Evolutionary conservation across 257 asterid species (phyloP), one percentile per base, ranked within the genome.

Genomic region (Solanum habrochaites): DNA sequence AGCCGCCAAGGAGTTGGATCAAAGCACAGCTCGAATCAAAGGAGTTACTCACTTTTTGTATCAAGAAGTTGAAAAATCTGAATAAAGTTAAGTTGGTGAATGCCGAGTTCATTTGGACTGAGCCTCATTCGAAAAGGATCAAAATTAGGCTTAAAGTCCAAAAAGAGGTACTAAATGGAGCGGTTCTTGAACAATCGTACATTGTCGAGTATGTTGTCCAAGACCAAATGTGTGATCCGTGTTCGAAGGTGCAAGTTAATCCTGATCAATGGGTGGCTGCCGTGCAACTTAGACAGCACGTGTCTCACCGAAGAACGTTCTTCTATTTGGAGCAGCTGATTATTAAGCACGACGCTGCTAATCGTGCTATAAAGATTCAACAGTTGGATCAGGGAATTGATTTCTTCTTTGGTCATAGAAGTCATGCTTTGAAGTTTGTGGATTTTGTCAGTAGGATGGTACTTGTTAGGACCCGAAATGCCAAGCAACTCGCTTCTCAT

Each of bases 221-320:
- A 73, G 94, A 90, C 64, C 94, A 92, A 86, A 82, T 93, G 92
- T 93, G 95, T 49, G 94, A 92, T 64, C 71, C 91, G 85, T 93
- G 95, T 87, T 81, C 93, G 7, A 88, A 89, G 88, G 92, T 88
- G 70, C 90, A 88, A 31, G 93, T 91, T 37, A 93, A 93, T 82
- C 95, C 95, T 14, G 95, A 93, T 86, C 94, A 92, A 72, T 93
- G 95, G 95, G 90, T 93, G 10, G 94, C 94, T 64, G 93, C 92
- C 1, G 95, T 93, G 62, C 95, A 93, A 27, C 88, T 92, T 43
- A 85, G 95, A 45, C 95, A 92, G 84, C 94, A 93, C 21, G 94
- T 92, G 52, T 87, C 94, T 88, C 96, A 93, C 85, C 88, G 94
- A 39, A 89, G 93, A 11, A 92, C 94, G 3, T 92, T 93, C 86